phyloP scores from a whole-genome alignment of 2,329 filamentous ascomycete genomes.

The Alternaria arborescens region DNA sequence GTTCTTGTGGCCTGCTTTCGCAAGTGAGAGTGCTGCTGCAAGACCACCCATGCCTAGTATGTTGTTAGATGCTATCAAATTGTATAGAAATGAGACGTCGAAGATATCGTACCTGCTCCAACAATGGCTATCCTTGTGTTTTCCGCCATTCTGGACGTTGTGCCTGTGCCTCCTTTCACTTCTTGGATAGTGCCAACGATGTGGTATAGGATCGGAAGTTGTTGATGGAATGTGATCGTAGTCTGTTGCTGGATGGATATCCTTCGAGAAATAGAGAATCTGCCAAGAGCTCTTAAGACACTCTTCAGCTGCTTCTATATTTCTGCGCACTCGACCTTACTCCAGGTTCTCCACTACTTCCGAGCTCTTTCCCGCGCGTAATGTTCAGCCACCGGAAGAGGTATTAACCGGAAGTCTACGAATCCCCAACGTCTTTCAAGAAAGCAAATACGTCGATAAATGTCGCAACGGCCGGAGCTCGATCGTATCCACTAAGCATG shows the following conservation, averaged over 20 bases:
- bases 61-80: constrained; percentile 17
- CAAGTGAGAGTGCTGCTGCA: constrained; percentile 74
- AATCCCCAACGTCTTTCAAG: neutral
- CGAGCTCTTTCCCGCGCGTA: constrained; percentile 5
- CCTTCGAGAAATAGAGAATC: neutral
- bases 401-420: constrained; percentile 11
- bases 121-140: constrained; percentile 44
- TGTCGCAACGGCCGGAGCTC: neutral
- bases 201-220: neutral
- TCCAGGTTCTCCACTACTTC: constrained; percentile 6
- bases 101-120: constrained; percentile 39
- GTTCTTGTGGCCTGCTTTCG: constrained; percentile 76
- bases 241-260: neutral
- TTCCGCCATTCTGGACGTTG: constrained; percentile 35
- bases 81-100: neutral
- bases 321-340: neutral
- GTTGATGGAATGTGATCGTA: neutral
- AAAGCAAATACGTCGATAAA: neutral
- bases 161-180: neutral
- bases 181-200: neutral
- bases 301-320: neutral
- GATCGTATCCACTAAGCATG: neutral
- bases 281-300: neutral
- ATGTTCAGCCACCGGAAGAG: constrained; percentile 12
- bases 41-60: constrained; percentile 79